Conservation (phyloP, 2,329 filamentous ascomycete species). For the Microdochium paspali region DNA sequence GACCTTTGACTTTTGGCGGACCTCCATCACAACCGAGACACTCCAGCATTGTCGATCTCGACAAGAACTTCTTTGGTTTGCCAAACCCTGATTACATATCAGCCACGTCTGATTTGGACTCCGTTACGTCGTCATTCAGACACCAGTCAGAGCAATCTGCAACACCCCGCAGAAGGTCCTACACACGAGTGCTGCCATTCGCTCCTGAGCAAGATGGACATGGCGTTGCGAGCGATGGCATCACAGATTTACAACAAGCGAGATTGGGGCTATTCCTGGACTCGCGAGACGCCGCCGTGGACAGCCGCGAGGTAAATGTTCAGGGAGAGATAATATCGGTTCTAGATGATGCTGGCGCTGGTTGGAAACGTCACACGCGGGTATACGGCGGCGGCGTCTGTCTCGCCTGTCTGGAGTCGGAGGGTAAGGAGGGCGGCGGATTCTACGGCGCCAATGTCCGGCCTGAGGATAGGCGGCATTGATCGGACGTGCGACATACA, state of each 20-base stretch:
- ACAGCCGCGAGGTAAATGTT: conserved; percentile 26
- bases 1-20: conserved; percentile 32
- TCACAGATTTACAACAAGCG: background rate
- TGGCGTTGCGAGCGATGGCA: conserved; percentile 7
- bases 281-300: background rate
- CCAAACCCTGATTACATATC: conserved; percentile 40
- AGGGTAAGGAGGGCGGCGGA: conserved; percentile 30
- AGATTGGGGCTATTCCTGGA: conserved; percentile 25
- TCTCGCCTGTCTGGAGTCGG: conserved; percentile 42
- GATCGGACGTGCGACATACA: too few relatives aligned
- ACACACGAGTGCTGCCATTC: conserved; percentile 29
- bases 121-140: conserved; percentile 10
- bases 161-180: conserved; percentile 29
- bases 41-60: conserved; percentile 23
- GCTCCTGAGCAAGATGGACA: conserved; percentile 9
- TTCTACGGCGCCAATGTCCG: conserved; percentile 47
- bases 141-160: conserved; percentile 16
- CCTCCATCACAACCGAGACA: conserved; percentile 21
- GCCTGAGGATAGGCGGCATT: conserved; percentile 27
- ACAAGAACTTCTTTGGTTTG: conserved; percentile 34
- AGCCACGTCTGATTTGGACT: conserved; percentile 10
- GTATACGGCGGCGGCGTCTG: conserved; percentile 51
- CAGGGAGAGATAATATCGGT: conserved; percentile 41
- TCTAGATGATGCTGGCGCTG: conserved; percentile 34
- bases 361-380: conserved; percentile 48